These are phyloP conservation scores for Tricholomella constricta DNA, from an alignment of 768 basidiomycete species.

Conservation along the genomic window DNA sequence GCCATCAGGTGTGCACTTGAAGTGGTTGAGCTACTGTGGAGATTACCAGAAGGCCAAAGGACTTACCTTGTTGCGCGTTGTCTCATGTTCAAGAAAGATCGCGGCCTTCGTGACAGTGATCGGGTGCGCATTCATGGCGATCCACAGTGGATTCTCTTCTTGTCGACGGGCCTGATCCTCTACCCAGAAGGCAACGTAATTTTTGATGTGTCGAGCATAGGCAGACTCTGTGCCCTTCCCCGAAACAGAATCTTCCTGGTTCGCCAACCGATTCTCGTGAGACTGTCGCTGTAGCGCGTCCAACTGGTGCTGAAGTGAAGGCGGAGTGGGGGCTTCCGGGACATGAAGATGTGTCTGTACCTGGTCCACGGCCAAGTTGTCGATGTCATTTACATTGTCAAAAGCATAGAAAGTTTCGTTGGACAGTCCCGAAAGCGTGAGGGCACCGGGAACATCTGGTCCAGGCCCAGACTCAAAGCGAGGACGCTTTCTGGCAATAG, in stretches of 20 bases:
- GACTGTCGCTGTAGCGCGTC: neutral
- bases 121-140: neutral
- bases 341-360: neutral
- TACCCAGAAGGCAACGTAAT: neutral
- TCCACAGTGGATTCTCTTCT: neutral
- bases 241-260: neutral
- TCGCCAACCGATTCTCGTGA: neutral
- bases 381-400: neutral
- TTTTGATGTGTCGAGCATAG: neutral
- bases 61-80: neutral
- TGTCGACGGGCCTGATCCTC: neutral
- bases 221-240: neutral
- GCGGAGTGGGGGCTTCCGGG: neutral
- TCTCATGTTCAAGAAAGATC: neutral
- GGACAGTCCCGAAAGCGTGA: neutral
- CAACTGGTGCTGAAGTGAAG: too few relatives aligned
- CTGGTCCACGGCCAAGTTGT: neutral
- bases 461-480: too few relatives aligned
- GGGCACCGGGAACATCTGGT: too few relatives aligned
- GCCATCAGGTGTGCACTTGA: conserved; percentile 10
- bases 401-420: neutral
- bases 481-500: neutral
- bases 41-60: conserved; percentile 1
- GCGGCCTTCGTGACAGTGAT: conserved; percentile 5
- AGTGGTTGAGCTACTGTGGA: neutral